phyloP scores from a whole-genome alignment of 2,329 filamentous ascomycete species.

The Sphaerulina musiva region DNA sequence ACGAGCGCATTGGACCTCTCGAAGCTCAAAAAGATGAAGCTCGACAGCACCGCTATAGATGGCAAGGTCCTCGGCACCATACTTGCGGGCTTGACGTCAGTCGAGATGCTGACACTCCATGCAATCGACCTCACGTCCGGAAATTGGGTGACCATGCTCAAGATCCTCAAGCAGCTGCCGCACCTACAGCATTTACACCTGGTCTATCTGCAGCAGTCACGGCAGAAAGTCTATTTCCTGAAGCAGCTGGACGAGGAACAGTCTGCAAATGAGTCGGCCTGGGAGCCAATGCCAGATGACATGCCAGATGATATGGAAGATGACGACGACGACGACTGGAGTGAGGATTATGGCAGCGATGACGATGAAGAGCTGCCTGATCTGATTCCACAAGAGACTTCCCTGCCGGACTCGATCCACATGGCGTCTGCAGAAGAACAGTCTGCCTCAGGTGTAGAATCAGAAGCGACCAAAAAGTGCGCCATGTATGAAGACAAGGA shows the following conservation, averaged over 20 bases:
- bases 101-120: conserved; percentile 12
- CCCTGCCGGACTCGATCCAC: not conserved
- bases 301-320: conserved; percentile 1
- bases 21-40: conserved; percentile 12
- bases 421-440: not conserved
- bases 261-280: conserved; percentile 1
- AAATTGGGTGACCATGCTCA: conserved; percentile 25
- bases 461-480: not conserved
- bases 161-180: conserved; percentile 20
- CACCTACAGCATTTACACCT: conserved; percentile 27
- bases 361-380: conserved; percentile 6
- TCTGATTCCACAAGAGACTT: conserved; percentile 5
- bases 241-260: conserved; percentile 16
- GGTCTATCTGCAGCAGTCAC: conserved; percentile 21
- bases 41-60: conserved; percentile 14
- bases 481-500: conserved; percentile 6
- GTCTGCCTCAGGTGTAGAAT: not conserved
- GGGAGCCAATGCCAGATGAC: not conserved
- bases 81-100: conserved; percentile 7
- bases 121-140: conserved; percentile 19
- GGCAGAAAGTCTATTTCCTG: conserved; percentile 26
- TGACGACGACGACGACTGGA: conserved; percentile 10
- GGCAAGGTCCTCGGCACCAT: conserved; percentile 11
- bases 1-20: conserved; percentile 9
- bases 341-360: conserved; percentile 2